These are phyloP conservation scores for Coemansia sp. DNA, from an alignment of 192 early-diverging fungal genomes.

Conservation along the genomic window DNA sequence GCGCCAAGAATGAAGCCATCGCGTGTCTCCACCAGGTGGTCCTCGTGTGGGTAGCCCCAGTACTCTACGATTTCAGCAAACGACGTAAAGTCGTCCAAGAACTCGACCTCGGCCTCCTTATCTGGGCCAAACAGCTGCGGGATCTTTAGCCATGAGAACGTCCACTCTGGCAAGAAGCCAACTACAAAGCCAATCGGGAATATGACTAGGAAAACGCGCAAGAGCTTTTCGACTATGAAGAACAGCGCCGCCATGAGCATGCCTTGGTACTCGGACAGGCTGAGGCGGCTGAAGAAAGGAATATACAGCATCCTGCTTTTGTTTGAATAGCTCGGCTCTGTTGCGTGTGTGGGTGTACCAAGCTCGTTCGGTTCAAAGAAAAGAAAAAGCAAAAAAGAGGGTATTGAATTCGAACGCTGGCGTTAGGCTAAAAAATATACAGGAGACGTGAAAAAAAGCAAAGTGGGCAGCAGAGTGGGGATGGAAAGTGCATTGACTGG, in stretches of 20 bases:
- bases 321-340: not conserved
- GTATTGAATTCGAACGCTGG: not conserved
- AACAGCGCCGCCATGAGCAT: slow-evolving; percentile 61
- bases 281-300: slow-evolving; percentile 62
- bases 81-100: slow-evolving; percentile 52
- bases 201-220: slow-evolving; percentile 67
- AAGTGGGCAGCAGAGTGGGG: not conserved
- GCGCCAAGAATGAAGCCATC: slow-evolving; percentile 84
- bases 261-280: slow-evolving; percentile 61
- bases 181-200: slow-evolving; percentile 58
- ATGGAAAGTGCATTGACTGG: not conserved
- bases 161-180: slow-evolving; percentile 47
- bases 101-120: slow-evolving; percentile 37
- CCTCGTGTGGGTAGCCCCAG: slow-evolving; percentile 81
- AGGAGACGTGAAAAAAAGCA: not conserved
- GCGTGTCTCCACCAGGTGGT: slow-evolving; percentile 79
- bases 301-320: slow-evolving; percentile 51
- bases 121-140: slow-evolving; percentile 31
- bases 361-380: not conserved
- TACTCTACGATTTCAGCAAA: slow-evolving; percentile 50
- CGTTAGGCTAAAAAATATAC: not conserved
- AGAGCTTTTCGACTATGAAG: slow-evolving; percentile 66
- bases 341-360: not conserved
- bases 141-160: slow-evolving; percentile 30
- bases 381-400: slow-evolving; percentile 7